Base-by-base conservation (phyloP, 495 filamentous ascomycete genomes). In the Penicillium parvum region DNA sequence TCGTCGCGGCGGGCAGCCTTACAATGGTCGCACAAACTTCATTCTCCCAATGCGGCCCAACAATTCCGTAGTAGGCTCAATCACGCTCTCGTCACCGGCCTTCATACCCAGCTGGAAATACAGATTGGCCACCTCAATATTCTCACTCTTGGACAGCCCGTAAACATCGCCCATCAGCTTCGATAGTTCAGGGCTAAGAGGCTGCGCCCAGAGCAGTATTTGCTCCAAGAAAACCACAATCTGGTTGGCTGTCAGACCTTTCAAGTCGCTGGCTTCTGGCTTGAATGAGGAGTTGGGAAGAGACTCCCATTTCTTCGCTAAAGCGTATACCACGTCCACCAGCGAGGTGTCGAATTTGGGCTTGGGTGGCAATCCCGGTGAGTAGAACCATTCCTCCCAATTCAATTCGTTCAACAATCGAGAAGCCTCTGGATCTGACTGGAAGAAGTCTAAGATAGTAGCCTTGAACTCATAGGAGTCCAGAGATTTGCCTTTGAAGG, bases 21-120 rank as follows among this genome's bases (percentile, higher is more conserved):
- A 82, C 62, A 98, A 63, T 37, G 90, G 86, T 45, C 89, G 75
- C 40, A 96, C 89, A 63, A 91, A 96, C 75, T 98, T 98, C 91
- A 98, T 96, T 37, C 92, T 77, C 4, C 91, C 91, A 47, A 95
- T 88, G 11, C 73, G 74, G 3, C 87, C 84, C 26, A 96, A 70
- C 11, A 95, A 71, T 37, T 87, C 80, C 5, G 82, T 82, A 0
- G 88, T 78, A 0, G 82, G 79, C 27, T 78, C 60, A 49, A 89
- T 84, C 2, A 85, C 72, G 20, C 62, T 76, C 47, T 73, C 61
- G 50, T 85, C 84, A 34, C 78, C 79, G 3, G 89, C 82, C 52
- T 77, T 80, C 57, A 98, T 73, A 2, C 86, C 88, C 18, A 96
- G 76, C 39, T 76, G 73, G 47, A 85, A 82, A 61, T 86, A 96